Conservation (phyloP, 495 filamentous ascomycete species). For the Aspergillus olivimuriae region DNA sequence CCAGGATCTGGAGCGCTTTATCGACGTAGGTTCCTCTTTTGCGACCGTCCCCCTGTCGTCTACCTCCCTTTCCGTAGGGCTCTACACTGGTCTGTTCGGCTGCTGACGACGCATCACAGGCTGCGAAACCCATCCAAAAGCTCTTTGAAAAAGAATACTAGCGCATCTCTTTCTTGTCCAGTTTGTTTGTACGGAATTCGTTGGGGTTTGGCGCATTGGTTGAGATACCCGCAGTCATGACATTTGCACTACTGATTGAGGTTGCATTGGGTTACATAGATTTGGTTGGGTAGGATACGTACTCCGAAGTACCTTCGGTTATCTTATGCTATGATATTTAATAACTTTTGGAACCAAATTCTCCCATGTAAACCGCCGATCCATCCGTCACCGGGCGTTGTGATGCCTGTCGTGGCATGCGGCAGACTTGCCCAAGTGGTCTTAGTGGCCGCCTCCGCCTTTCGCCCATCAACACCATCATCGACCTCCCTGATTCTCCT, state of each 20-base stretch:
- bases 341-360: too few species aligned
- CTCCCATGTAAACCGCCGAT: too few species aligned
- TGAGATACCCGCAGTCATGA: slow-evolving; percentile 27
- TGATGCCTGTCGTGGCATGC: too few species aligned
- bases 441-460: too few species aligned
- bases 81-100: slow-evolving; percentile 3
- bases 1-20: slow-evolving; percentile 84
- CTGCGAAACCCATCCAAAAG: slow-evolving; percentile 78
- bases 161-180: slow-evolving; percentile 2
- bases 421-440: too few species aligned
- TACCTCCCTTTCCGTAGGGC: background rate
- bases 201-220: slow-evolving; percentile 24
- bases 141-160: slow-evolving; percentile 71
- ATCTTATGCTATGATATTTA: too few species aligned
- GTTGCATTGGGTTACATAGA: background rate
- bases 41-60: background rate
- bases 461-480: slow-evolving; percentile 7
- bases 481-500: slow-evolving; percentile 1
- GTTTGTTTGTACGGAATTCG: slow-evolving; percentile 3
- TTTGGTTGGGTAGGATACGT: background rate
- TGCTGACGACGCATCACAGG: slow-evolving; percentile 39
- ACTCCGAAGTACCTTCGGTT: background rate
- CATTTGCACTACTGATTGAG: background rate
- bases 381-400: too few species aligned
- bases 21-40: slow-evolving; percentile 46